Conservation (phyloP, 805 yeast species). For the Metschnikowia kunwiensis region DNA sequence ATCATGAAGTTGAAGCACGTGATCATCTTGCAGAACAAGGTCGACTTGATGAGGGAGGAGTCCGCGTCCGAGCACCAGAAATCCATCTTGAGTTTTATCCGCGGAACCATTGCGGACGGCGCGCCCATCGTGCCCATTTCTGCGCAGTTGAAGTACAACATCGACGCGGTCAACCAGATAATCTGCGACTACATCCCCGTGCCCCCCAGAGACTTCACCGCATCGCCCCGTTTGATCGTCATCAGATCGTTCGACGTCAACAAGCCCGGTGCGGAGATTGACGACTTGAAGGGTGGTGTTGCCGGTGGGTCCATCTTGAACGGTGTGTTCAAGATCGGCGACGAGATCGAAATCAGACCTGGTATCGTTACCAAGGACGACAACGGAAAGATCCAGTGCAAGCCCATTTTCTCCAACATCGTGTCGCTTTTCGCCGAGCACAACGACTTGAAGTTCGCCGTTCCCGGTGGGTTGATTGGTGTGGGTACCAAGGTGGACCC, state of each 20-base stretch:
- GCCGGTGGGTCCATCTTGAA: constrained; percentile 98
- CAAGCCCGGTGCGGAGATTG: constrained; percentile 97
- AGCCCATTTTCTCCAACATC: constrained; percentile 91
- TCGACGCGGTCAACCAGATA: constrained; percentile 96
- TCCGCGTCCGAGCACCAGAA: constrained; percentile 94
- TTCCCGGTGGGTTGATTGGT: constrained; percentile 99
- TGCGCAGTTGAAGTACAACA: constrained; percentile 97
- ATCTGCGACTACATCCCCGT: constrained; percentile 94
- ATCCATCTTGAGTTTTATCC: constrained; percentile 84
- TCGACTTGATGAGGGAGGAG: constrained; percentile 97
- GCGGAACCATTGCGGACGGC: constrained; percentile 98
- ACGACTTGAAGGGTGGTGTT: constrained; percentile 98
- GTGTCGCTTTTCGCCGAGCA: constrained; percentile 96
- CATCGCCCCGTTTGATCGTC: constrained; percentile 92
- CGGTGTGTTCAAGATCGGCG: constrained; percentile 96
- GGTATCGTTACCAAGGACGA: constrained; percentile 98
- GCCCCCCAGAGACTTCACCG: constrained; percentile 91
- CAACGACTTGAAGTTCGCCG: constrained; percentile 96
- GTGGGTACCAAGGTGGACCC: constrained; percentile 99
- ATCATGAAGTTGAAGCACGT: constrained; percentile 98
- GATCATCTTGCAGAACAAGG: constrained; percentile 94
- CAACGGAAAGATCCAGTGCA: constrained; percentile 83
- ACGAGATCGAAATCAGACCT: constrained; percentile 98
- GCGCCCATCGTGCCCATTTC: constrained; percentile 99
- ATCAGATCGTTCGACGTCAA: constrained; percentile 98